Base-by-base conservation (phyloP, 1,139 yeast species). In the Torulaspora globosa region DNA sequence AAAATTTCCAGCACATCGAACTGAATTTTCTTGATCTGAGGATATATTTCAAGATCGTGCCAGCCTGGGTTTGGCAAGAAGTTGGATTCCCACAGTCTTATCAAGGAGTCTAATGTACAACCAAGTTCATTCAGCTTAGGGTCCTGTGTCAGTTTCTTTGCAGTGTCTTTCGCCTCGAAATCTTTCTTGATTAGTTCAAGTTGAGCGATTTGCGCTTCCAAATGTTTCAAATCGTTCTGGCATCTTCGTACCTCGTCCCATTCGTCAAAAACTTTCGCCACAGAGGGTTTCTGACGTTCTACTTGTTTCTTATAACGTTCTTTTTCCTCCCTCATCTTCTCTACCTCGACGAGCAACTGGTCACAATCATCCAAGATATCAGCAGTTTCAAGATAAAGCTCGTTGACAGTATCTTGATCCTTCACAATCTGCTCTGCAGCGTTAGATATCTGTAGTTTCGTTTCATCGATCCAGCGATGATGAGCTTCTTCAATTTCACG, bases 281-380 rank as follows among this genome's bases (percentile, higher is more conserved):
- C 23, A 2, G 48, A 41, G 18, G 49, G 41, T 10, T 44, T 36
- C n/a, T 49, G 46, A 5, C 42, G 37, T 29, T 31, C 39, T n/a
- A 39, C 44, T 21, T 37, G 36, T n/a, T 39, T 45, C 14, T 36
- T 28, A 7, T 37, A 43, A 16, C 32, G 30, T n/a, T 44, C 43
- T 10, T 45, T 46, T 21, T 40, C 44, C 3, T 46, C 42, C 39
- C 55, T 52, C 7, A 56, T 39, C 1, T 23, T 33, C n/a, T 57
- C 59, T 24, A 61, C 45, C 36, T 62, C 60, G 11, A 51, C 47
- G 11, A 62, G 38, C 29, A 61, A 41, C 8, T 48, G 46, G 46
- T 53, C 54, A 41, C 66, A 63, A 15, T 55, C 53, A 26, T 58
- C 63, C 7, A 63, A 42, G 3, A 55, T 56, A 30, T 53, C 54